phyloP scores from a whole-genome alignment of 140 eudicot species.

The Senecio squalidus region DNA sequence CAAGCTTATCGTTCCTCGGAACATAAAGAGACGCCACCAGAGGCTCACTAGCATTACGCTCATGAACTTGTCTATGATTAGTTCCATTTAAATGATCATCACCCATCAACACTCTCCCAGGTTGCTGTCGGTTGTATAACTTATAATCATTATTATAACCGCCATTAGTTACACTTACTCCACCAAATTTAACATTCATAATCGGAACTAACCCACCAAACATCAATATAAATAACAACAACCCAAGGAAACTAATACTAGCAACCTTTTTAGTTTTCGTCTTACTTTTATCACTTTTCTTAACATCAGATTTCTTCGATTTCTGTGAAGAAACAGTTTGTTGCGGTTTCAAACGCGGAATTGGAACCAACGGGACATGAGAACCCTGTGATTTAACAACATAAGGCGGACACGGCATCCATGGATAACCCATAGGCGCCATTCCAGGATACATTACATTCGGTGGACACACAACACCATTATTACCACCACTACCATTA shows the following conservation, averaged over 20 bases:
- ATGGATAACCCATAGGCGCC: conserved; percentile 66
- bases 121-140: conserved; percentile 35
- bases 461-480: conserved; percentile 48
- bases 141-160: conserved; percentile 21
- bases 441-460: too few relatives aligned
- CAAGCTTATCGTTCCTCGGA: conserved; percentile 87
- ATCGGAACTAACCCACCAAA: conserved; percentile 86
- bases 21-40: conserved; percentile 85
- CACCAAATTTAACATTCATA: conserved; percentile 63
- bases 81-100: conserved; percentile 36
- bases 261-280: conserved; percentile 81
- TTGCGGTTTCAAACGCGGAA: conserved; percentile 73
- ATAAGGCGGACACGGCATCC: conserved; percentile 78
- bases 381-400: conserved; percentile 66
- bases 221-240: conserved; percentile 65
- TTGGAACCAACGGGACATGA: conserved; percentile 82
- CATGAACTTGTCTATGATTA: conserved; percentile 24
- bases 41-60: conserved; percentile 52
- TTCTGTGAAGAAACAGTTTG: conserved; percentile 34
- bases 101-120: conserved; percentile 50
- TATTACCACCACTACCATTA: conserved; percentile 33
- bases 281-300: conserved; percentile 46
- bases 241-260: conserved; percentile 71
- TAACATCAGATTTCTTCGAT: conserved; percentile 41
- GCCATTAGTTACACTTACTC: too few relatives aligned